phyloP scores from a whole-genome alignment of 495 filamentous ascomycete genomes.

The Letharia columbiana region DNA sequence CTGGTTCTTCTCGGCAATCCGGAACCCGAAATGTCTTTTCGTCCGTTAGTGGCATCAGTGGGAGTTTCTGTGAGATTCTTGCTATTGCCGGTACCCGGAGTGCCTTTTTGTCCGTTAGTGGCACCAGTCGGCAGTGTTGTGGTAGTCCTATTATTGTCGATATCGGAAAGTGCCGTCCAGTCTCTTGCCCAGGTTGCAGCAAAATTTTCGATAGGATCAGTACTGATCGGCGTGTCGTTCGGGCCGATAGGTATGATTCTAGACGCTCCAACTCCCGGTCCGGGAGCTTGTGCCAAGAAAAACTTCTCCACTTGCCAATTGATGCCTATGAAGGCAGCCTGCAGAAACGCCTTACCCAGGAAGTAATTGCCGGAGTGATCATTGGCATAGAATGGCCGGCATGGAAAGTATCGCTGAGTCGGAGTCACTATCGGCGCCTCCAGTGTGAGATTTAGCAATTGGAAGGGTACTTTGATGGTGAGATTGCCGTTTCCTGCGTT shows the following conservation, averaged over 20 bases:
- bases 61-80: neutral
- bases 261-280: slow-evolving; percentile 28
- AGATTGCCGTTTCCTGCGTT: slow-evolving; percentile 25
- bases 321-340: slow-evolving; percentile 47
- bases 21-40: no score
- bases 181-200: slow-evolving; percentile 33
- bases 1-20: neutral
- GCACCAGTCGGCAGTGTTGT: neutral
- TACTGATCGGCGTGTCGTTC: slow-evolving; percentile 23
- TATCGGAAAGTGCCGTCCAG: slow-evolving; percentile 28
- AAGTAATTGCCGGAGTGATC: slow-evolving; percentile 25
- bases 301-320: slow-evolving; percentile 41
- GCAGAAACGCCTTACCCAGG: slow-evolving; percentile 49
- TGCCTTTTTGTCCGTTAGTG: neutral
- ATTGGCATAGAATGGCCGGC: slow-evolving; percentile 28
- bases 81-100: neutral
- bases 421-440: slow-evolving; percentile 37
- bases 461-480: slow-evolving; percentile 47
- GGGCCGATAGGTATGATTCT: slow-evolving; percentile 19
- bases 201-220: slow-evolving; percentile 27
- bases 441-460: slow-evolving; percentile 45
- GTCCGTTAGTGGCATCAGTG: neutral
- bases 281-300: slow-evolving; percentile 45
- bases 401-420: slow-evolving; percentile 46
- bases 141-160: neutral